Base-by-base conservation (phyloP, 441 rosid genomes). In the Bruguiera hainesii region DNA sequence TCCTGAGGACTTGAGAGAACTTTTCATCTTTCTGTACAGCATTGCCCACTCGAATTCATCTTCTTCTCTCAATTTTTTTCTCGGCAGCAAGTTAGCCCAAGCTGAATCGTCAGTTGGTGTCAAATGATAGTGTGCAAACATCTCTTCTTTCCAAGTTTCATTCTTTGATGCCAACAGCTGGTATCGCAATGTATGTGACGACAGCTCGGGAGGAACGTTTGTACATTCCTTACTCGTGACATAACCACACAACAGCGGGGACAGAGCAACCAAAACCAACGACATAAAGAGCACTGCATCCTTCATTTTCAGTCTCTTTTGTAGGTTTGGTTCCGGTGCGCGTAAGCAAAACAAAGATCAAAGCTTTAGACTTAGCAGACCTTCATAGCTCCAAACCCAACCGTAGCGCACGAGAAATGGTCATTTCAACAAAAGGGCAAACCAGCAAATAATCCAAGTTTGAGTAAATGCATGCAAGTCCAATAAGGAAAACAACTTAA, bases 101-200 rank as follows among this genome's bases (percentile, higher is more conserved):
- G 90, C 89, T 0, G 87, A 63, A 9, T 95, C 96, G 67, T 95
- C 99, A 1, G 90, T 86, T 16, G 89, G 98, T 39, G 73, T 86
- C 78, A 95, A 73, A 77, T 91, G 97, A 78, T 91, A 83, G 70
- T 90, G 90, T 19, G 84, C 78, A 77, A 86, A 84, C 81, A 87
- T 53, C 77, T 91, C 90, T 48, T 79, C 52, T 68, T 81, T 86
- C 80, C 83, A 78, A 3, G 96, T 71, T 8, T 81, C 84, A 64
- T 90, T 90, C 19, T 74, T 75, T 30, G 99, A 95, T 42, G 80
- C 72, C 4, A 86, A 73, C 49, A 89, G 85, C 49, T 81, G 87
- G 59, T 74, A 71, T 18, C 99, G 84, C 63, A 87, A 64, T 49
- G 94, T 79, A 71, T 91, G 99, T 1, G 99, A 89, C 5, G 93